These are phyloP conservation scores for Cucurbita argyrosperma DNA, from an alignment of 306 rosid species.

Conservation along the genomic window DNA sequence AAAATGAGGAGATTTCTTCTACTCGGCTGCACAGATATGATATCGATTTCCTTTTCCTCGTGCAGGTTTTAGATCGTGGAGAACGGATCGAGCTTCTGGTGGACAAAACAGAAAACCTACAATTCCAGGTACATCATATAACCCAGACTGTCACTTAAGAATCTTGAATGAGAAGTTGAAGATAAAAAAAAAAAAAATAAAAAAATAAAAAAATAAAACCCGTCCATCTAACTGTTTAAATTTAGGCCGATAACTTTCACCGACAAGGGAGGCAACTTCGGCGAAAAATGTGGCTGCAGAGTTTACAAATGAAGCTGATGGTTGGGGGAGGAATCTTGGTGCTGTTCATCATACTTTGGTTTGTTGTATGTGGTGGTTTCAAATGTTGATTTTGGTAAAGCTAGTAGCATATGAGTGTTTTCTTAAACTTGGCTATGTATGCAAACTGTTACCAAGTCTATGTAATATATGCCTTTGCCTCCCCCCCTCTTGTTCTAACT, in stretches of 20 bases:
- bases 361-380: conserved; percentile 75
- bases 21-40: not conserved
- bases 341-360: conserved; percentile 58
- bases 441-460: not conserved
- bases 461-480: not conserved
- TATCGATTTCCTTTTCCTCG: not conserved
- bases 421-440: conserved; percentile 11
- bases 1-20: not conserved
- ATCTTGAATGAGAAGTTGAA: not conserved
- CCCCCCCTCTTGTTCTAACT: not conserved
- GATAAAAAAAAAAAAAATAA: not conserved
- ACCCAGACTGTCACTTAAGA: not conserved
- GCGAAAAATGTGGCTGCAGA: conserved; percentile 96
- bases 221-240: conserved; percentile 3
- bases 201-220: not conserved
- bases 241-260: conserved; percentile 95
- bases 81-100: conserved; percentile 93
- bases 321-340: conserved; percentile 59
- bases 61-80: conserved; percentile 97
- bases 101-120: conserved; percentile 87
- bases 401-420: not conserved
- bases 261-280: conserved; percentile 94
- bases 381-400: conserved; percentile 41
- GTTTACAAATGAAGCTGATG: conserved; percentile 81
- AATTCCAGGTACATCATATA: conserved; percentile 61